Base-by-base conservation (phyloP, 140 eudicot genomes). In the Ambrosia hybrid region DNA sequence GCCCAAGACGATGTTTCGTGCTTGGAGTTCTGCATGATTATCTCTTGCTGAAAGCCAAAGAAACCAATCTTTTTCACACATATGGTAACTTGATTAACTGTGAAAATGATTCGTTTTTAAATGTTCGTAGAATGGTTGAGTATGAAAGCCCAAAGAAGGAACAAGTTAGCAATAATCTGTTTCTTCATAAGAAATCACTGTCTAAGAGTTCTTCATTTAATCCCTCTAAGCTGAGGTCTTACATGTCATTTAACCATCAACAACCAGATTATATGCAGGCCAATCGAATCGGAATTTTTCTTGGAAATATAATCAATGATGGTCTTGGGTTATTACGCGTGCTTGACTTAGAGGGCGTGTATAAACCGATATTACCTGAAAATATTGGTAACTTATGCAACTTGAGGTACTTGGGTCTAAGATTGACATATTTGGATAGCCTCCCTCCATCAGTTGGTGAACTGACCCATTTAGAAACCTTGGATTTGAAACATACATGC, bases 271-370 rank as follows among this genome's bases (percentile, higher is more conserved):
- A 60, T 62, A 79, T 30, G 16, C 89, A 85, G 7, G 87, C 90
- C 7, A 80, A n/a, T 51, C 76, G 71, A 71, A 82, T 87, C 3
- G 86, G 90, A 26, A 49, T 10, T 3, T 76, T 84, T 69, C 67
- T 21, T 21, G 71, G 63, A 59, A 58, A 71, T 17, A 79, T 82
- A 26, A 67, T 80, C 37, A 49, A 67, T 41, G 78, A 65, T 34
- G 84, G 89, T 52, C 70, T 69, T 37, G 83, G 83, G 69, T 76
- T 87, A 66, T 80, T 87, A 14, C 81, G 90, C 68, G 95, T 87
- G 66, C 95, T 87, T 51, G 95, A 87, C 68, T 82, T 87, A 26
- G 95, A 87, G 71, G 86, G 95, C 4, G 88, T 87, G 1, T 82
- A 87, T 75, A 87, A 82, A 68, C 95, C 95, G 36, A 71, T 76